These are phyloP conservation scores for Fusarium sp. DNA, from an alignment of 2,329 filamentous ascomycete species.

Conservation along the genomic window DNA sequence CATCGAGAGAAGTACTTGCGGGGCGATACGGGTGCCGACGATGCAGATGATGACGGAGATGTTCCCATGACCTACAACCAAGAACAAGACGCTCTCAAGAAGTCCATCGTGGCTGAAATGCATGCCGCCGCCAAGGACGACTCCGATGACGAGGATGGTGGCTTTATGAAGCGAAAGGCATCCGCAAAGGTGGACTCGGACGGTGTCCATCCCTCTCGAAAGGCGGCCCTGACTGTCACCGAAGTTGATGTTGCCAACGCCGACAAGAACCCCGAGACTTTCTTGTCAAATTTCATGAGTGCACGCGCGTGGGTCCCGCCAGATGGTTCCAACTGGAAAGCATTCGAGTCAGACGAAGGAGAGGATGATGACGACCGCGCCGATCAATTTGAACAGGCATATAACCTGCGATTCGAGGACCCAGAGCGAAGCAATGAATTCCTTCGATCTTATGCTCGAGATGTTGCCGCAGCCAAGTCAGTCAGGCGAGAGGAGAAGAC, in stretches of 20 bases:
- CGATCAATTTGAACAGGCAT: slow-evolving; percentile 90
- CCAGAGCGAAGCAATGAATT: slow-evolving; percentile 89
- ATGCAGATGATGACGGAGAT: slow-evolving; percentile 69
- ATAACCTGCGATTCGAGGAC: slow-evolving; percentile 96
- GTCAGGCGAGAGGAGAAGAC: slow-evolving; percentile 87
- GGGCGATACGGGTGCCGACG: slow-evolving; percentile 71
- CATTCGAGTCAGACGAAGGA: slow-evolving; percentile 93
- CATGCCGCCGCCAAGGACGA: slow-evolving; percentile 70
- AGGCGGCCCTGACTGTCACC: slow-evolving; percentile 59
- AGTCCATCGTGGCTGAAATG: slow-evolving; percentile 82
- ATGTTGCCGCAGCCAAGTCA: slow-evolving; percentile 82
- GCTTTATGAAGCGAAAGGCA: slow-evolving; percentile 77
- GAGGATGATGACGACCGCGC: slow-evolving; percentile 78
- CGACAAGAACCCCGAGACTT: slow-evolving; percentile 90
- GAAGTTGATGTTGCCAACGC: slow-evolving; percentile 78
- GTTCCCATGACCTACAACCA: slow-evolving; percentile 80
- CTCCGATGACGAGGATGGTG: slow-evolving; percentile 70
- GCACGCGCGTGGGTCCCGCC: slow-evolving; percentile 87
- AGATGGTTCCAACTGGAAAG: slow-evolving; percentile 75
- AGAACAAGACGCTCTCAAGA: slow-evolving; percentile 87
- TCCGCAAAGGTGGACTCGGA: slow-evolving; percentile 56
- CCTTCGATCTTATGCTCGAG: slow-evolving; percentile 88
- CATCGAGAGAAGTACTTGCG: slow-evolving; percentile 89
- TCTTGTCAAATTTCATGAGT: slow-evolving; percentile 95
- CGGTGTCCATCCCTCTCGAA: slow-evolving; percentile 69